Base-by-base conservation (phyloP, 2,329 filamentous ascomycete species). In the Chaetomiaceae sp. region DNA sequence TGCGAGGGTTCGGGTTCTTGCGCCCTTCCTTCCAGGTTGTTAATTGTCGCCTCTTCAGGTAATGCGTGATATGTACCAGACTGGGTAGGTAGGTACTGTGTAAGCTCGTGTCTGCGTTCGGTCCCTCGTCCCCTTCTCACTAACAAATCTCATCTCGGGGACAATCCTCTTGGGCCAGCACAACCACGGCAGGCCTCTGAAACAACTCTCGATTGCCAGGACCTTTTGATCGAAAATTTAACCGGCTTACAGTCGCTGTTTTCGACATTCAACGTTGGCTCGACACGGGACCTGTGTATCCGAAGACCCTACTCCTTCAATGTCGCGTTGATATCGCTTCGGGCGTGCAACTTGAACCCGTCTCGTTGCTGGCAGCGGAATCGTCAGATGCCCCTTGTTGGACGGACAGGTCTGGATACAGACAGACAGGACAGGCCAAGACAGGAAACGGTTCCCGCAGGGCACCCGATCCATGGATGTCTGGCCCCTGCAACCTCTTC, bases 271-370 rank as follows among this genome's bases (percentile, higher is more conserved):
- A 6, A 23, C 4, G n/a, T 6, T 19, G 43, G 43, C 20, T 19
- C 20, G 19, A 19, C 21, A 9, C 43, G 33, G 41, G 27, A 30
- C 20, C 19, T 16, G 14, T 37, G 16, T 30, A 23, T 33, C 39
- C 44, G 38, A 42, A 46, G 34, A 42, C 16, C 37, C n/a, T 13
- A 14, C 21, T 31, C 37, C 42, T 45, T 40, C 35, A 41, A 51
- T 51, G 43, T 51, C 43, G 37, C 41, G 5, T 12, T 33, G 30
- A 33, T 33, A 12, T 7, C 10, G 14, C 4, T 33, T 33, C 5
- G 14, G 5, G 30, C 6, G 5, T 33, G 30, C 7, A 12, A 7
- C 8, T 33, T 13, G 30, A 33, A 13, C 6, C 30, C 4, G 7
- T 8, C 10, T 33, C 7, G 30, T n/a, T n/a, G 2, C 14, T 33